Evolutionary conservation across 2,329 filamentous ascomycete genomes (phyloP).

Genomic region (Trichoderma sp.): DNA sequence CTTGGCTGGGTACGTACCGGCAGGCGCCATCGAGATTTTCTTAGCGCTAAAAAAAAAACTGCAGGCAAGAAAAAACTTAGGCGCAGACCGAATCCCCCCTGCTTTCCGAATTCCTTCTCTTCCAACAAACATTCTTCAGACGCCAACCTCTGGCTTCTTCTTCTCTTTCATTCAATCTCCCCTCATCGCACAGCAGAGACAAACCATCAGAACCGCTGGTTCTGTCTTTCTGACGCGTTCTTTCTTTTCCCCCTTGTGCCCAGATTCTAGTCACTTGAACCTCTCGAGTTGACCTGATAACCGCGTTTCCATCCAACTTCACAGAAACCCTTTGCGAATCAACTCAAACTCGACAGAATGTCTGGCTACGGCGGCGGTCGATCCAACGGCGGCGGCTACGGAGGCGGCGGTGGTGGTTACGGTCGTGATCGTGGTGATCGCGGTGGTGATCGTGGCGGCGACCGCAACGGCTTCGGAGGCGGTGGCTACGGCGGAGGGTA

Average conservation of each 20-base stretch:
- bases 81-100: constrained; percentile 19
- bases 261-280: neutral
- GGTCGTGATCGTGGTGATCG: constrained; percentile 48
- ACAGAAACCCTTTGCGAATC: constrained; percentile 13
- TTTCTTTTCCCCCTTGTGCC: neutral
- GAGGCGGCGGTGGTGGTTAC: constrained; percentile 39
- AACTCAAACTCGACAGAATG: constrained; percentile 38
- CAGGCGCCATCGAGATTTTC: constrained; percentile 21
- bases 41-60: constrained; percentile 28
- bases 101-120: constrained; percentile 15
- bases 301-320: neutral
- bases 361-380: constrained; percentile 47
- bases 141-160: neutral
- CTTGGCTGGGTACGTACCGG: constrained; percentile 18
- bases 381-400: constrained; percentile 35
- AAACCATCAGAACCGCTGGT: neutral
- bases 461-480: constrained; percentile 42
- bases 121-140: constrained; percentile 20
- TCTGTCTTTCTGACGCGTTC: constrained; percentile 17
- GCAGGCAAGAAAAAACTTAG: constrained; percentile 26
- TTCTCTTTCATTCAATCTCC: constrained; percentile 30
- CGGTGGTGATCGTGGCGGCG: constrained; percentile 49
- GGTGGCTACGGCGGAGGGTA: constrained; percentile 42
- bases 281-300: constrained; percentile 16
- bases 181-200: constrained; percentile 19